Conservation (phyloP, 2,329 filamentous ascomycete species). For the Ophiosphaerella herpotricha region DNA sequence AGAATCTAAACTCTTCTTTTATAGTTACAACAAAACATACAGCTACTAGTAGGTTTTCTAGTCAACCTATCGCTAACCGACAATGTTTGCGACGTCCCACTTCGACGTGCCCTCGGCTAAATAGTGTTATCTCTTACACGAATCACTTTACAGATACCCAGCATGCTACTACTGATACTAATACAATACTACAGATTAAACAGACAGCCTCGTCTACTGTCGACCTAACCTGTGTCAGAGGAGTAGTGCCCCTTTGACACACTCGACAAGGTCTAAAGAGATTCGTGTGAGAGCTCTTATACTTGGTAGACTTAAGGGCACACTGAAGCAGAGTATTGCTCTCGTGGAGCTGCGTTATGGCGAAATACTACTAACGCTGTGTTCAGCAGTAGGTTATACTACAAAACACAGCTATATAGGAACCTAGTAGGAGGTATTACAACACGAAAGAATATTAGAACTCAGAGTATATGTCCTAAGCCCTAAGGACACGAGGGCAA, state of each 20-base stretch:
- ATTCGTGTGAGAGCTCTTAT: conserved; percentile 17
- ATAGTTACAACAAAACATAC: no score
- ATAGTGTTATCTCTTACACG: no score
- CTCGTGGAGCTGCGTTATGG: conserved; percentile 9
- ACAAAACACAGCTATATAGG: conserved; percentile 17
- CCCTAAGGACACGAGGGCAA: conserved; percentile 7
- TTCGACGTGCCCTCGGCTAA: no score
- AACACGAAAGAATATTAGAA: conserved; percentile 7
- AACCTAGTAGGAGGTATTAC: conserved; percentile 14
- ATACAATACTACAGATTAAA: conserved; percentile 15
- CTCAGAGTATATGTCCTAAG: conserved; percentile 2
- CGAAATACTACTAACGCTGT: conserved; percentile 11
- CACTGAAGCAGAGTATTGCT: conserved; percentile 13
- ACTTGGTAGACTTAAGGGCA: conserved; percentile 11
- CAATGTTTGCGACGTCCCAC: no score
- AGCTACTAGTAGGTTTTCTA: no score
- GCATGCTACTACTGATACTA: conserved; percentile 18
- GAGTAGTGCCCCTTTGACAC: conserved; percentile 10
- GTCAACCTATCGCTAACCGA: background rate
- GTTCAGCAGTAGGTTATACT: conserved; percentile 11
- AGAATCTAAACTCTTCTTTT: no score
- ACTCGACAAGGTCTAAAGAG: conserved; percentile 33
- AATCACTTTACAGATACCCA: conserved; percentile 2
- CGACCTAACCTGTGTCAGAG: conserved; percentile 5
- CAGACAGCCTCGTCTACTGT: conserved; percentile 17